Evolutionary conservation across 768 basidiomycete genomes (phyloP).

Genomic region (Boletus tomentosulus): DNA sequence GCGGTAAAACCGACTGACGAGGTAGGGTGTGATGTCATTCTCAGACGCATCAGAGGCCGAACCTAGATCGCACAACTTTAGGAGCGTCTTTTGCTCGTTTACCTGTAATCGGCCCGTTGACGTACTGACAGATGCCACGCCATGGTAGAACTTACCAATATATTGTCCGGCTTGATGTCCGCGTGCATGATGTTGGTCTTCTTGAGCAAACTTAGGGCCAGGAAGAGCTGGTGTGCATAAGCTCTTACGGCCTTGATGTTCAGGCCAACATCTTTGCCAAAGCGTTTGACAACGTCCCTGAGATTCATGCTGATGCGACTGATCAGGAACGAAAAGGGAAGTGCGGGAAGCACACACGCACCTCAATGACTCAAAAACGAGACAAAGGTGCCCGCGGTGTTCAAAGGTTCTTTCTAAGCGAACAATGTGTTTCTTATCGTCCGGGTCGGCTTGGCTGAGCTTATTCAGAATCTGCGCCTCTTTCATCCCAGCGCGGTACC

Average conservation of each 20-base stretch:
- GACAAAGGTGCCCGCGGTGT: constrained; percentile 92
- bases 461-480: constrained; percentile 88
- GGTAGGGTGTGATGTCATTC: constrained; percentile 96
- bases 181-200: constrained; percentile 97
- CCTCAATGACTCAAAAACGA: constrained; percentile 95
- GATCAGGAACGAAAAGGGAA: constrained; percentile 13
- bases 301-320: constrained; percentile 79
- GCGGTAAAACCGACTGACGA: constrained; percentile 96
- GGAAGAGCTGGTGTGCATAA: constrained; percentile 96
- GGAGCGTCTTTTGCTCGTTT: constrained; percentile 86
- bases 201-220: constrained; percentile 76
- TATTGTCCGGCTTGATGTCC: constrained; percentile 98
- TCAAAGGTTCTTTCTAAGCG: constrained; percentile 94
- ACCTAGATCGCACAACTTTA: constrained; percentile 97
- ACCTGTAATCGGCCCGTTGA: constrained; percentile 49
- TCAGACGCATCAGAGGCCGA: constrained; percentile 93
- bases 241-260: constrained; percentile 97
- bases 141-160: constrained; percentile 59
- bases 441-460: constrained; percentile 83
- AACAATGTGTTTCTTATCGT: constrained; percentile 95
- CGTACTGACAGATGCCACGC: constrained; percentile 12
- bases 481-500: constrained; percentile 93
- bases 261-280: constrained; percentile 95
- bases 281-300: constrained; percentile 95
- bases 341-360: constrained; percentile 31